phyloP scores from a whole-genome alignment of 1,284 basidiomycete genomes.

The Ustilago lituana region DNA sequence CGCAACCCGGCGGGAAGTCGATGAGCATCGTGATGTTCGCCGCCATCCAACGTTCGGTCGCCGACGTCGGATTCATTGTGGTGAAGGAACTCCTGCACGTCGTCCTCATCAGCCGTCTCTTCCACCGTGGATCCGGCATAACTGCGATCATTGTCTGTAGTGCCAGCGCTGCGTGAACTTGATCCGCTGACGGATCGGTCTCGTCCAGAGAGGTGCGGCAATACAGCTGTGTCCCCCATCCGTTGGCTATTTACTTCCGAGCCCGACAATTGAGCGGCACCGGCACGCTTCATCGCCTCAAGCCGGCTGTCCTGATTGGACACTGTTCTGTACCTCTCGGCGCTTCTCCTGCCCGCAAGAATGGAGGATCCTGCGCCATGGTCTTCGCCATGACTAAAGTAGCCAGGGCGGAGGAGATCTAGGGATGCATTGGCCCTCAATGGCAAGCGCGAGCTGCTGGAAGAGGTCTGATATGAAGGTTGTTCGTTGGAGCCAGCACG shows the following conservation, averaged over 20 bases:
- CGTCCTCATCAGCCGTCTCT: conserved; percentile 28
- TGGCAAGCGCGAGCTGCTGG: background rate
- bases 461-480: background rate
- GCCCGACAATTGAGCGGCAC: background rate
- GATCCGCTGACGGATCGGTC: conserved; percentile 34
- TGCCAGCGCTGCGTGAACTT: conserved; percentile 24
- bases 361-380: no score
- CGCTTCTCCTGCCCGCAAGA: background rate
- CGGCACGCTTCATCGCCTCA: conserved; percentile 23
- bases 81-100: conserved; percentile 47
- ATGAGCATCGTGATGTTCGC: conserved; percentile 34
- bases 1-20: conserved; percentile 31
- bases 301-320: conserved; percentile 21
- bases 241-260: conserved; percentile 2
- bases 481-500: conserved; percentile 44
- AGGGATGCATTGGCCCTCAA: conserved; percentile 21
- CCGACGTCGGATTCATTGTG: conserved; percentile 10
- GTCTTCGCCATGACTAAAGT: conserved; percentile 14
- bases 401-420: conserved; percentile 27
- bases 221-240: background rate
- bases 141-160: conserved; percentile 30
- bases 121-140: conserved; percentile 10
- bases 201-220: background rate
- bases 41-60: conserved; percentile 24
- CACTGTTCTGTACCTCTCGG: conserved; percentile 8